Evolutionary conservation across 2,329 filamentous ascomycete genomes (phyloP), one percentile per base, ranked within the genome.

Genomic region (Beauveria sp.): DNA sequence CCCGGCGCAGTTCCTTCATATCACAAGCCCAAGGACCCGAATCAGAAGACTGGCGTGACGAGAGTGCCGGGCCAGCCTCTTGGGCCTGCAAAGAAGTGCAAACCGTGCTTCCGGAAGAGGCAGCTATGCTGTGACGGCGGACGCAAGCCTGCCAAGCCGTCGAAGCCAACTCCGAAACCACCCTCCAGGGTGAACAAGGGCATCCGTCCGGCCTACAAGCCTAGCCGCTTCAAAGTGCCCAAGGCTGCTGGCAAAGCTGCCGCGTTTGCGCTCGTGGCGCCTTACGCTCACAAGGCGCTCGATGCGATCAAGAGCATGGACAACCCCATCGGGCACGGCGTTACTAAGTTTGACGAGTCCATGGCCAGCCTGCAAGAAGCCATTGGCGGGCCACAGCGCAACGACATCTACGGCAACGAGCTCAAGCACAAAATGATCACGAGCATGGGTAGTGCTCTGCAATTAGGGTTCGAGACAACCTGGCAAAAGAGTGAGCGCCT

Each of bases 311-410:
- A 43, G 52, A 8, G 22, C 6, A 57, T 46, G 53, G 52, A 61
- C 40, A 47, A 57, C 16, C 44, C 44, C 43, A 46, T 61, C 53
- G 53, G 59, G 2, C 24, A 57, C n/a, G 44, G 26, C 43, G 46
- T 61, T 20, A 52, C n/a, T 8, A 46, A 44, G 30, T 56, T 61
- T 44, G 59, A 61, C 43, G 24, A 51, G 26, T 20, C 30, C 52
- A 57, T 61, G 43, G 44, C 40, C 3, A n/a, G 26, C 43, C 22
- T 61, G 22, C 59, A 61, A 26, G 52, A 56, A 34, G 18, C 43
- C 34, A 61, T 61, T 16, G 59, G 59, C 28, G 59, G 59, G 4
- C 51, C 51, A 12, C 51, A 54, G 37, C 51, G 51, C 37, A 8
- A 43, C 51, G 51, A 54, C 16, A 54, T 54, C 5, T 54, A 54